Percentiles rank a stretch among this genome's conserved stretches.
phyloP scores from a whole-genome alignment of 2,329 filamentous ascomycete species.

The Scytalidium sp. region DNA sequence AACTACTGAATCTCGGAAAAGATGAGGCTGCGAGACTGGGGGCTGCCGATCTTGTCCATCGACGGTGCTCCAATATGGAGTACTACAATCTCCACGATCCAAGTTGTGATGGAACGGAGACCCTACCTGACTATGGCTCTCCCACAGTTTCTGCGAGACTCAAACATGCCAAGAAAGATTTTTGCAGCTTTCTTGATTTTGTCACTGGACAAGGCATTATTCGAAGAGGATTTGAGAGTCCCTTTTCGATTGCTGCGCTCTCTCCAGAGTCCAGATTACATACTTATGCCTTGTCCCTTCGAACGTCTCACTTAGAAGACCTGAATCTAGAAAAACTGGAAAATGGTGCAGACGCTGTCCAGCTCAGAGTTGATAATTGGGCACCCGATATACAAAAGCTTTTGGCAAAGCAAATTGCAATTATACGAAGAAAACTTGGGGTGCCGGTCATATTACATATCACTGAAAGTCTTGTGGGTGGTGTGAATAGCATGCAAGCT shows the following conservation, averaged over 20 bases:
- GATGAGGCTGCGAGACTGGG: conserved; percentile 38
- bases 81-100: conserved; percentile 54
- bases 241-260: conserved; percentile 57
- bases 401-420: conserved; percentile 53
- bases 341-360: conserved; percentile 56
- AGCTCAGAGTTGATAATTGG: conserved; percentile 59
- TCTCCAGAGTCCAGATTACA: conserved; percentile 58
- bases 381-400: conserved; percentile 43
- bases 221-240: conserved; percentile 53
- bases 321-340: conserved; percentile 52
- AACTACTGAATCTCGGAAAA: conserved; percentile 39
- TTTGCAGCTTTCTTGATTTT: conserved; percentile 56
- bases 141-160: conserved; percentile 44
- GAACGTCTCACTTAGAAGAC: conserved; percentile 53
- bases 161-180: conserved; percentile 55
- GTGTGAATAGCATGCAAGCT: conserved; percentile 9
- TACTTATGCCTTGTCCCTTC: conserved; percentile 65
- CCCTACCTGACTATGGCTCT: conserved; percentile 38
- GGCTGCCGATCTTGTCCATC: conserved; percentile 40
- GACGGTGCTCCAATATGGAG: conserved; percentile 60
- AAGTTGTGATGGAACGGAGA: conserved; percentile 32
- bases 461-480: conserved; percentile 35
- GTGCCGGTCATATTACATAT: conserved; percentile 57
- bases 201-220: conserved; percentile 51
- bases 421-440: conserved; percentile 53